Evolutionary conservation across 805 yeast genomes (phyloP).

Genomic region (Candida hungchunana): DNA sequence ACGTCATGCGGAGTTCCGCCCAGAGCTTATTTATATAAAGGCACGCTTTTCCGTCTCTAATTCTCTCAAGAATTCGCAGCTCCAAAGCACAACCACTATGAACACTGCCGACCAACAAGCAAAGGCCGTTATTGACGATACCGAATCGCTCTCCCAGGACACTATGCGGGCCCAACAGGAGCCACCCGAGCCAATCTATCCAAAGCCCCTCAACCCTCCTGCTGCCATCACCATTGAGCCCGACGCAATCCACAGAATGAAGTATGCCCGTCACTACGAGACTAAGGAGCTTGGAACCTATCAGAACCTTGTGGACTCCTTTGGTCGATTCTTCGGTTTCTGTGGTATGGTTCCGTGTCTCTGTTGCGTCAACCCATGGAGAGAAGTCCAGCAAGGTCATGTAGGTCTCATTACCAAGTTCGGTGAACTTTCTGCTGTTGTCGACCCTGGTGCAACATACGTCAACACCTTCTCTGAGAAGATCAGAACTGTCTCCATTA

Average conservation of each 20-base stretch:
- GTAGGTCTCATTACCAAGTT: constrained; percentile 65
- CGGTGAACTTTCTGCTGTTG: constrained; percentile 60
- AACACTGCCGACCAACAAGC: too few species aligned
- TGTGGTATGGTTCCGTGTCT: constrained; percentile 38
- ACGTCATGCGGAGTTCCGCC: too few species aligned
- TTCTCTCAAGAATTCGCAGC: too few species aligned
- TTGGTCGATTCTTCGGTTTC: constrained; percentile 48
- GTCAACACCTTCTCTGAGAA: constrained; percentile 64
- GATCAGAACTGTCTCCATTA: constrained; percentile 46
- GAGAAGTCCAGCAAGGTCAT: constrained; percentile 57
- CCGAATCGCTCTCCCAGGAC: not conserved
- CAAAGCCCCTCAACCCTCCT: not conserved
- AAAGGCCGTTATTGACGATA: too few species aligned
- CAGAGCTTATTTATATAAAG: too few species aligned
- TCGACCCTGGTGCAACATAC: constrained; percentile 64
- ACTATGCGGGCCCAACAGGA: not conserved
- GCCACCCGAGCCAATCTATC: not conserved
- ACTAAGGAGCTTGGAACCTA: constrained; percentile 39
- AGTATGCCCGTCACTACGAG: constrained; percentile 37
- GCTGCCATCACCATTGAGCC: constrained; percentile 7
- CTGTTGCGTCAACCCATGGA: constrained; percentile 52
- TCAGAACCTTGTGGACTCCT: constrained; percentile 34
- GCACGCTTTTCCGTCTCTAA: too few species aligned
- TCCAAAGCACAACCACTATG: too few species aligned
- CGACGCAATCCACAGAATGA: constrained; percentile 5